Percentiles rank a stretch among this genome's conserved stretches.
Evolutionary conservation across 2,329 filamentous ascomycete genomes (phyloP).

Genomic region (Hysterium pulicare): DNA sequence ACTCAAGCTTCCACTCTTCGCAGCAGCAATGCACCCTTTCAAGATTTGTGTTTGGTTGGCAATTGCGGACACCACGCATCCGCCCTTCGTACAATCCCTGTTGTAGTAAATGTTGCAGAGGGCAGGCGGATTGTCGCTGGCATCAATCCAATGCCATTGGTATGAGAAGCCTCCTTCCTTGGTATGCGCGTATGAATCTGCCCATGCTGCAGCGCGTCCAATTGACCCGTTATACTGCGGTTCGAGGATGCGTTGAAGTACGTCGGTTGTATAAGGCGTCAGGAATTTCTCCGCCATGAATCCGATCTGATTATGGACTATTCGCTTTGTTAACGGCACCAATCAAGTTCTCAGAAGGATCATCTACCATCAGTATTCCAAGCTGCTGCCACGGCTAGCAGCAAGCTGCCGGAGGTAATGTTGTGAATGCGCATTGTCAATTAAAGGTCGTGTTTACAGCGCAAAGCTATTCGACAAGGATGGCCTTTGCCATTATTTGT

Average conservation of each 20-base stretch:
- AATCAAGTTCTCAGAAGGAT: background rate
- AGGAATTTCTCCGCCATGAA: slow-evolving; percentile 39
- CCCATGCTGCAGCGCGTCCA: slow-evolving; percentile 39
- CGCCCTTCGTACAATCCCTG: slow-evolving; percentile 36
- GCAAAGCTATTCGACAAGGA: too few relatives aligned
- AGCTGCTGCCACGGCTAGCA: slow-evolving; percentile 15
- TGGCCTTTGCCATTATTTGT: background rate
- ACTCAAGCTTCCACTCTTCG: slow-evolving; percentile 20
- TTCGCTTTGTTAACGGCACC: slow-evolving; percentile 7
- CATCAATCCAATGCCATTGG: slow-evolving; percentile 43
- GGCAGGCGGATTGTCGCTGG: slow-evolving; percentile 31
- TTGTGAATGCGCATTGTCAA: slow-evolving; percentile 1
- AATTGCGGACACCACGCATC: slow-evolving; percentile 42
- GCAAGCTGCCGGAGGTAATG: slow-evolving; percentile 7
- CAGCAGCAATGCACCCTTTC: slow-evolving; percentile 30
- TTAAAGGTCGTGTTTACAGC: background rate
- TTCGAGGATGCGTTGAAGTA: slow-evolving; percentile 36
- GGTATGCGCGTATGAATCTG: slow-evolving; percentile 38
- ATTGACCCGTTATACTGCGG: slow-evolving; percentile 40
- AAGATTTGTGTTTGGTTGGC: slow-evolving; percentile 41
- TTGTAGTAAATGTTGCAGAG: slow-evolving; percentile 35
- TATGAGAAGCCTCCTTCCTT: slow-evolving; percentile 39
- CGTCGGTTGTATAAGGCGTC: slow-evolving; percentile 24
- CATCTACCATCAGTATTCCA: slow-evolving; percentile 34
- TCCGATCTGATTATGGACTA: slow-evolving; percentile 42